Conservation (phyloP, 768 basidiomycete species). For the Rhodotorula toruloides region DNA sequence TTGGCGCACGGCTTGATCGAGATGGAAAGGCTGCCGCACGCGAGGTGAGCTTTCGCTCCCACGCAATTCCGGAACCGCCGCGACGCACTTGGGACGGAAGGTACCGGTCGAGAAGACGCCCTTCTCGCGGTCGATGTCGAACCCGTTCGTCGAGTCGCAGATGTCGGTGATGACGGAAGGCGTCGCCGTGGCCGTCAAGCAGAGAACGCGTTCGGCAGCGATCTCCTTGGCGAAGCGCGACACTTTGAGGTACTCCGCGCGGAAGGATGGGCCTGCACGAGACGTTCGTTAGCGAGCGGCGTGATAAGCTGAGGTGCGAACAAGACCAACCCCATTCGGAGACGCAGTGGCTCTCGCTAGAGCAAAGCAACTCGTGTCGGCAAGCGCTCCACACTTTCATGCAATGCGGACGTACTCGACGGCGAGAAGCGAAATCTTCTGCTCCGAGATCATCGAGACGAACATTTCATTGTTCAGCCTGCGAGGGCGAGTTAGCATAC, state of each 20-base stretch:
- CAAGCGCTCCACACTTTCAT: too few relatives aligned
- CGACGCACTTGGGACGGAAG: constrained; percentile 51
- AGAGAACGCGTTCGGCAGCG: constrained; percentile 52
- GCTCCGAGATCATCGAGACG: constrained; percentile 50
- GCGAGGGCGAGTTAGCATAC: background rate
- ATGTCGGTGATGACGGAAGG: constrained; percentile 51
- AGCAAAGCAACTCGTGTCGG: constrained; percentile 40
- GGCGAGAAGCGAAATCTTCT: constrained; percentile 53
- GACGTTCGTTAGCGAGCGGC: background rate
- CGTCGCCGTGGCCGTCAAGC: constrained; percentile 51
- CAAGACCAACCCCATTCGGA: constrained; percentile 19
- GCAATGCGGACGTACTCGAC: constrained; percentile 45
- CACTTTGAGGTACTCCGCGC: constrained; percentile 47
- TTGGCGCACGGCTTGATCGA: constrained; percentile 44
- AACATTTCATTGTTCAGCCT: constrained; percentile 54
- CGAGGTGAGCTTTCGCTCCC: background rate
- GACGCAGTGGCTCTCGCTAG: constrained; percentile 32
- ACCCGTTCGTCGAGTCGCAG: constrained; percentile 46
- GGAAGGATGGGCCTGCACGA: constrained; percentile 49
- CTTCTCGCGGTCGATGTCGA: constrained; percentile 48
- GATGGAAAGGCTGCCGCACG: constrained; percentile 23
- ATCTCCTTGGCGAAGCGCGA: constrained; percentile 53
- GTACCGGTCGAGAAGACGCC: constrained; percentile 53
- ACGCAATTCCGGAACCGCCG: too few relatives aligned
- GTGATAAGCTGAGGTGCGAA: too few relatives aligned